These are phyloP conservation scores for Penicillium olsonii DNA, from an alignment of 2,329 filamentous ascomycete genomes.

Conservation along the genomic window DNA sequence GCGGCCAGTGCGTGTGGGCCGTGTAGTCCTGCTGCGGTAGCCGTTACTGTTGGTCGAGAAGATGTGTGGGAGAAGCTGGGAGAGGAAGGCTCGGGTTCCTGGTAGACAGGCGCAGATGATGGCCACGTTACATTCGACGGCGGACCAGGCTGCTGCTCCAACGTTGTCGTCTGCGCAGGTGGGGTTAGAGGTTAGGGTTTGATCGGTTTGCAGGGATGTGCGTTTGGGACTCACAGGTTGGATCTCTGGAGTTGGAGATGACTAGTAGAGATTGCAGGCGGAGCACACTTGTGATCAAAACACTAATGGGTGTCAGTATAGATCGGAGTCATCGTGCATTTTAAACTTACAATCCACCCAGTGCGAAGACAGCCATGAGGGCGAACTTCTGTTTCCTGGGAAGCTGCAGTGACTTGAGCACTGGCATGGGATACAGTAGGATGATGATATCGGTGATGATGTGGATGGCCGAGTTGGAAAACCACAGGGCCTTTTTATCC, in stretches of 20 bases:
- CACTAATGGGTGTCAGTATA: constrained; percentile 28
- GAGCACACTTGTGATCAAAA: constrained; percentile 45
- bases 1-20: constrained; percentile 16
- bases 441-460: constrained; percentile 47
- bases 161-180: constrained; percentile 36
- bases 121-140: constrained; percentile 44
- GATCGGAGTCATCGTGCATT: too few species aligned
- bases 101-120: constrained; percentile 46
- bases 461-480: constrained; percentile 45
- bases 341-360: constrained; percentile 46
- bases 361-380: constrained; percentile 43
- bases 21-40: constrained; percentile 24
- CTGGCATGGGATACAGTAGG: constrained; percentile 44
- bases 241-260: constrained; percentile 30
- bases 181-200: constrained; percentile 2
- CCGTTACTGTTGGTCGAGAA: constrained; percentile 30
- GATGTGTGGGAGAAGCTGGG: constrained; percentile 28
- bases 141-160: constrained; percentile 46
- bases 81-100: constrained; percentile 29
- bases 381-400: constrained; percentile 42
- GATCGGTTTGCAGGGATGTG: too few species aligned
- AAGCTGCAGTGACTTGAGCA: constrained; percentile 43
- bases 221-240: constrained; percentile 28
- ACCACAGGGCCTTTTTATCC: constrained; percentile 44
- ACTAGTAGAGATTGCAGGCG: constrained; percentile 30